Evolutionary conservation across 768 basidiomycete species (phyloP).

Genomic region (Boletus fagicola): DNA sequence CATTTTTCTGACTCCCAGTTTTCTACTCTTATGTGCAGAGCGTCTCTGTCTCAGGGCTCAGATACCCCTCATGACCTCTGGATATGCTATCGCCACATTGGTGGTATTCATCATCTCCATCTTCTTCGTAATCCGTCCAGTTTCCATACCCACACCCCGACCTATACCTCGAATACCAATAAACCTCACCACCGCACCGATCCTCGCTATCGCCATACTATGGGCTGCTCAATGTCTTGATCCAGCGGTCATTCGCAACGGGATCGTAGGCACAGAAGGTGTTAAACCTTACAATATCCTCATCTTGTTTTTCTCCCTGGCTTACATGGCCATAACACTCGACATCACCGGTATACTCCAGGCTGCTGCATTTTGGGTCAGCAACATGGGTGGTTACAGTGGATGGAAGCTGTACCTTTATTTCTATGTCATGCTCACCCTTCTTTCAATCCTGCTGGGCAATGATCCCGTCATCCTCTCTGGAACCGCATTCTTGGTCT

Average conservation of each 20-base stretch:
- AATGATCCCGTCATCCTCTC: conserved; percentile 94
- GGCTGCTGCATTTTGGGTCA: conserved; percentile 87
- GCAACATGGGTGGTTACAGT: conserved; percentile 69
- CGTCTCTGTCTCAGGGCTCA: neutral
- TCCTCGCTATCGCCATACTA: conserved; percentile 48
- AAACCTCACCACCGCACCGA: conserved; percentile 54
- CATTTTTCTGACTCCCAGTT: neutral
- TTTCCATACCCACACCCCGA: conserved; percentile 40
- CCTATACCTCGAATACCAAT: conserved; percentile 38
- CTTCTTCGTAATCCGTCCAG: conserved; percentile 48
- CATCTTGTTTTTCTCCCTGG: conserved; percentile 86
- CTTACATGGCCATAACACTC: conserved; percentile 90
- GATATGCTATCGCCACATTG: conserved; percentile 47
- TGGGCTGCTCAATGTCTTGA: conserved; percentile 57
- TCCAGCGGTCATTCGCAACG: conserved; percentile 54
- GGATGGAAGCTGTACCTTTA: conserved; percentile 74
- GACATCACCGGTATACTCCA: conserved; percentile 87
- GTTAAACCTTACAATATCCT: conserved; percentile 92
- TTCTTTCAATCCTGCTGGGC: conserved; percentile 76
- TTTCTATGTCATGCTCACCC: conserved; percentile 81
- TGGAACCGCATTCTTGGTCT: conserved; percentile 86
- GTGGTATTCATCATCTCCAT: conserved; percentile 54
- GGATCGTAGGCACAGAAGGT: conserved; percentile 77
- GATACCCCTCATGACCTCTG: conserved; percentile 39
- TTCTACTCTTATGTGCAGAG: neutral